A percentile compares a stretch with the other conserved stretches of the same genome.
phyloP scores from a whole-genome alignment of 441 rosid species.

The Bocquillonia castaneifolia region DNA sequence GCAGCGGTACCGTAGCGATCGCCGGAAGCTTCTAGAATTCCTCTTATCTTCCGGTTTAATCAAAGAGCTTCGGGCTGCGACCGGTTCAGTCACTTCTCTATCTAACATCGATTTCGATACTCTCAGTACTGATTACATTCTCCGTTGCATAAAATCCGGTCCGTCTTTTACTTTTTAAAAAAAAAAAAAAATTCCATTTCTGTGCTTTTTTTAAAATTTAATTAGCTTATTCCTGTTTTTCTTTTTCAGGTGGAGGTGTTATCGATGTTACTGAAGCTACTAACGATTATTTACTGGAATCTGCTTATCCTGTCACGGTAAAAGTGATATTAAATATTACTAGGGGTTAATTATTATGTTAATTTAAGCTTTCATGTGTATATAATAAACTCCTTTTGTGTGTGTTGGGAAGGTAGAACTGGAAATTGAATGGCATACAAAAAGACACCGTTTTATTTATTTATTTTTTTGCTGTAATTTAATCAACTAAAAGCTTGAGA shows the following conservation, averaged over 20 bases:
- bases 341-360: no score
- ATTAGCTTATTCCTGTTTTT: not conserved
- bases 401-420: no score
- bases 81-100: slow-evolving; percentile 47
- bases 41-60: slow-evolving; percentile 59
- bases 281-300: slow-evolving; percentile 48
- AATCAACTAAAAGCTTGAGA: not conserved
- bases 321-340: no score
- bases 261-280: slow-evolving; percentile 63
- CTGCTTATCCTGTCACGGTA: slow-evolving; percentile 65
- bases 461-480: no score
- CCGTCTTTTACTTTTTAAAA: no score
- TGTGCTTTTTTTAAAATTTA: not conserved
- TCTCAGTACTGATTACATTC: slow-evolving; percentile 68
- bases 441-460: no score
- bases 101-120: slow-evolving; percentile 57
- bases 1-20: slow-evolving; percentile 76
- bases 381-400: no score
- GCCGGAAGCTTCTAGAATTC: slow-evolving; percentile 78
- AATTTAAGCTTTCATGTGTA: no score
- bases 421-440: no score
- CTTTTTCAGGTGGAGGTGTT: slow-evolving; percentile 62
- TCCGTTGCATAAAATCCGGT: slow-evolving; percentile 71
- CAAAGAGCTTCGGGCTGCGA: slow-evolving; percentile 50
- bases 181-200: not conserved